A percentile compares a stretch with the other conserved stretches of the same genome.
phyloP scores from a whole-genome alignment of 176 grass and related monocot genomes.

The Calamus simplicifolius region DNA sequence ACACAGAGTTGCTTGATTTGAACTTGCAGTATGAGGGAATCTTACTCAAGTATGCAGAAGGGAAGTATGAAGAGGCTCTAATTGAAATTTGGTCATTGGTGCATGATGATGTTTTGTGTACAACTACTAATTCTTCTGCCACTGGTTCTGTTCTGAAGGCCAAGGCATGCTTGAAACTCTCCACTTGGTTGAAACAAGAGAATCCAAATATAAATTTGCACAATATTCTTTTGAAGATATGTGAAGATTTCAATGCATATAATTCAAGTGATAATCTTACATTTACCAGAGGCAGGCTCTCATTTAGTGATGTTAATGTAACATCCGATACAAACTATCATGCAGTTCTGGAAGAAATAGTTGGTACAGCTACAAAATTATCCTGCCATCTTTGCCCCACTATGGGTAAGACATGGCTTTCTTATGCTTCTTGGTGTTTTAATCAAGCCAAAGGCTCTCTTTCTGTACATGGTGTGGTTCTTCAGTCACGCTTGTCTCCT shows the following conservation, averaged over 20 bases:
- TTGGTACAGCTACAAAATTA: constrained; percentile 56
- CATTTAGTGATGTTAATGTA: constrained; percentile 21
- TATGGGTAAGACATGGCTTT: constrained; percentile 82
- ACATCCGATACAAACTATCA: constrained; percentile 30
- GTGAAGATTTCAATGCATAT: constrained; percentile 42
- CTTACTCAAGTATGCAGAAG: constrained; percentile 70
- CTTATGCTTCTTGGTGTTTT: constrained; percentile 97
- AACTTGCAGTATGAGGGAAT: constrained; percentile 75
- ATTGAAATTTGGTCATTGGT: constrained; percentile 74
- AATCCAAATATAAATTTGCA: constrained; percentile 32
- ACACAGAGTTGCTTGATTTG: constrained; percentile 60
- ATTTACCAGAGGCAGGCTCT: constrained; percentile 22
- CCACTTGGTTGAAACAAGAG: constrained; percentile 63
- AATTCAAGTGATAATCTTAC: constrained; percentile 19
- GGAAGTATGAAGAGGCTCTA: constrained; percentile 61
- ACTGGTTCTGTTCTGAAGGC: constrained; percentile 45
- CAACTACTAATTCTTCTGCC: constrained; percentile 32
- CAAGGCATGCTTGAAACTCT: constrained; percentile 94
- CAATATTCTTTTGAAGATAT: constrained; percentile 46
- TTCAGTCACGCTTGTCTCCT: constrained; percentile 40
- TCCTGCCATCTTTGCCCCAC: constrained; percentile 69
- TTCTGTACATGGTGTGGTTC: constrained; percentile 35
- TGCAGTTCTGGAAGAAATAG: constrained; percentile 65
- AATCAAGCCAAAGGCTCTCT: constrained; percentile 49
- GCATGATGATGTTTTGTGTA: constrained; percentile 38